Evolutionary conservation across 1,284 basidiomycete species (phyloP).

Genomic region (Cystobasidiaceae sp.): DNA sequence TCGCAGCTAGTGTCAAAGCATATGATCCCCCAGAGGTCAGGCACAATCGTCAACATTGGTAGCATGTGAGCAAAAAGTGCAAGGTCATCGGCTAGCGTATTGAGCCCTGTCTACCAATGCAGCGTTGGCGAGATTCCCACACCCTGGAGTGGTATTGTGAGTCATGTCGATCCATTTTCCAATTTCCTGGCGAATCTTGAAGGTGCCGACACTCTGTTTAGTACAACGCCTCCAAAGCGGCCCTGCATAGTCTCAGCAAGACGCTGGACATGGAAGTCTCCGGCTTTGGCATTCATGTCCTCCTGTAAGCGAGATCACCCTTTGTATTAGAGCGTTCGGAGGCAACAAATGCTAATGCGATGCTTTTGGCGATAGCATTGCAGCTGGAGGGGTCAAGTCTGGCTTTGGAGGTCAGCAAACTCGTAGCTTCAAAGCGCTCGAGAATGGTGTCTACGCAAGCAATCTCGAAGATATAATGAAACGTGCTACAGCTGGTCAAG

Average conservation of each 20-base stretch:
- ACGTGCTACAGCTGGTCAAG: slow-evolving; percentile 19
- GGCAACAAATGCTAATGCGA: not conserved
- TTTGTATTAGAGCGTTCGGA: too few species aligned
- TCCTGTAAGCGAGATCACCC: slow-evolving; percentile 27
- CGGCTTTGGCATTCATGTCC: slow-evolving; percentile 53
- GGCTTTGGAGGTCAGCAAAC: slow-evolving; percentile 19
- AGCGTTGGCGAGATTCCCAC: slow-evolving; percentile 32
- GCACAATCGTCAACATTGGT: slow-evolving; percentile 67
- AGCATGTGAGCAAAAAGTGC: slow-evolving; percentile 58
- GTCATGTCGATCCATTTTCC: not conserved
- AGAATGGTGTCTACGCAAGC: not conserved
- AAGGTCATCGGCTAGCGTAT: not conserved
- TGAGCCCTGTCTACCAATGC: slow-evolving; percentile 31
- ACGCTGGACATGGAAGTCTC: slow-evolving; percentile 64
- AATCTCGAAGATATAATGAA: slow-evolving; percentile 9
- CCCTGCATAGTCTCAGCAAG: slow-evolving; percentile 58
- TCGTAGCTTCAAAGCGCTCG: slow-evolving; percentile 1
- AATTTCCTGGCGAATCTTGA: not conserved
- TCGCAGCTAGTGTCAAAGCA: slow-evolving; percentile 62
- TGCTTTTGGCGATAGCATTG: not conserved
- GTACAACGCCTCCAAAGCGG: slow-evolving; percentile 64
- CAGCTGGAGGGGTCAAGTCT: slow-evolving; percentile 22
- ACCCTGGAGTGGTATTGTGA: slow-evolving; percentile 60
- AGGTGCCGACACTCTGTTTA: too few species aligned
- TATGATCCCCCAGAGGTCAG: slow-evolving; percentile 60